These are phyloP conservation scores for Mortierella claussenii DNA, from an alignment of 192 early-diverging fungal genomes.

Conservation along the genomic window DNA sequence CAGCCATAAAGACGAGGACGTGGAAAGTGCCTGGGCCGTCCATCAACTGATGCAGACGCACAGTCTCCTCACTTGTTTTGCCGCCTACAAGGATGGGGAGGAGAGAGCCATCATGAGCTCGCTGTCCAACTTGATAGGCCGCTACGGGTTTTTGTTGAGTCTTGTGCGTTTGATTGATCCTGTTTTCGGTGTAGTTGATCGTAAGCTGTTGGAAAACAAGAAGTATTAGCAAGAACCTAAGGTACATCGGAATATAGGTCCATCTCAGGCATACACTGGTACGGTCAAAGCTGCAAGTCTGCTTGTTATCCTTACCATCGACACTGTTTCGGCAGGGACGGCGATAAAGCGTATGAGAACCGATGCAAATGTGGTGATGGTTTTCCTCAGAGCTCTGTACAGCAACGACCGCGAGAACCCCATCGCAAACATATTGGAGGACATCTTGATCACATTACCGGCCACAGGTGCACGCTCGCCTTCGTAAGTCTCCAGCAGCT, in stretches of 20 bases:
- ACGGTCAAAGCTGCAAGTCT: too few relatives aligned
- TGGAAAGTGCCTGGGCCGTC: constrained; percentile 43
- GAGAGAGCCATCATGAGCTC: constrained; percentile 45
- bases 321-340: constrained; percentile 27
- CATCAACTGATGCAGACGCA: constrained; percentile 33
- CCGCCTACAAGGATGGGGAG: constrained; percentile 7
- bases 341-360: constrained; percentile 13
- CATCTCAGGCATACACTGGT: background rate
- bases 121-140: constrained; percentile 35
- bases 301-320: constrained; percentile 26
- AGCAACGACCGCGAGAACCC: constrained; percentile 18
- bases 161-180: constrained; percentile 33
- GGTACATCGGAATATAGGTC: too few relatives aligned
- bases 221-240: too few relatives aligned
- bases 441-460: constrained; percentile 33
- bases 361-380: constrained; percentile 14
- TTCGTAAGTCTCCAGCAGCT: constrained; percentile 35
- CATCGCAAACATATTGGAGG: constrained; percentile 31
- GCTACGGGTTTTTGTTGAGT: constrained; percentile 13
- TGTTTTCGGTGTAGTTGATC: constrained; percentile 26
- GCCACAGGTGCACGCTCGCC: constrained; percentile 37
- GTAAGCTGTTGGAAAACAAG: too few relatives aligned
- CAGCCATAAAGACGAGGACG: constrained; percentile 41
- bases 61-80: background rate
- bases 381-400: constrained; percentile 8